Evolutionary conservation across 1,284 basidiomycete genomes (phyloP).

Genomic region (Ustilago sp.): DNA sequence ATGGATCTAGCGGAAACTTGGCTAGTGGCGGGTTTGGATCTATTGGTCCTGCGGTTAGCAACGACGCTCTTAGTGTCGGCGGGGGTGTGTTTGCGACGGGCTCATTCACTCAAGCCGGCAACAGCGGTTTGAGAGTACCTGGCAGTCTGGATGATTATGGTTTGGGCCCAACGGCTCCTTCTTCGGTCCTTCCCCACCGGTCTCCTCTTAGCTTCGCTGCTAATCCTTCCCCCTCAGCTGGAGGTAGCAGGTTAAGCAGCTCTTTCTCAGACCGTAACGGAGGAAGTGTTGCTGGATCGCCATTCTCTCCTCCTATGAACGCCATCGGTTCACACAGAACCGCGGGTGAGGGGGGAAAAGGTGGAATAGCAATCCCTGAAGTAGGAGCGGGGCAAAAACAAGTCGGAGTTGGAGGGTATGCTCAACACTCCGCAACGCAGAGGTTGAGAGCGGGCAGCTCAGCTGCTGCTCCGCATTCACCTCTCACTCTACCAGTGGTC

Average conservation of each 20-base stretch:
- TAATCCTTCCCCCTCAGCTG: constrained; percentile 3
- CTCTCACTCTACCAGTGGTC: constrained; percentile 55
- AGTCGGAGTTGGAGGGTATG: constrained; percentile 7
- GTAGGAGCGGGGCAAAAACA: constrained; percentile 16
- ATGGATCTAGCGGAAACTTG: constrained; percentile 8
- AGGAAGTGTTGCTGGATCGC: constrained; percentile 21
- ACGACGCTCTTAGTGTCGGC: background rate
- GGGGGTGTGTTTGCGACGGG: constrained; percentile 6
- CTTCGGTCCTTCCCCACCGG: constrained; percentile 50
- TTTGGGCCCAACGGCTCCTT: constrained; percentile 59
- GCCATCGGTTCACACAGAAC: constrained; percentile 39
- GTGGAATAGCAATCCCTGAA: constrained; percentile 39
- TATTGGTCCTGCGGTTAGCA: constrained; percentile 8
- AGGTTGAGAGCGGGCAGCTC: constrained; percentile 35
- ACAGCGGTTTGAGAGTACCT: constrained; percentile 23
- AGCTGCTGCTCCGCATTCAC: constrained; percentile 31
- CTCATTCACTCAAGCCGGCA: constrained; percentile 24
- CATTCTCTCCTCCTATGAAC: constrained; percentile 37
- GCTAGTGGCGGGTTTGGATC: constrained; percentile 19
- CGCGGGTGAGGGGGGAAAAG: constrained; percentile 20
- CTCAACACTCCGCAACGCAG: constrained; percentile 47
- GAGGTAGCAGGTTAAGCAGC: constrained; percentile 21
- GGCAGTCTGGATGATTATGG: constrained; percentile 45
- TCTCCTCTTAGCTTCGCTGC: constrained; percentile 38
- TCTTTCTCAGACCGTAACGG: constrained; percentile 38